Percentiles rank a stretch among this genome's conserved stretches.
Evolutionary conservation across 2,329 filamentous ascomycete species (phyloP).

Genomic region (Xylariales sp.): DNA sequence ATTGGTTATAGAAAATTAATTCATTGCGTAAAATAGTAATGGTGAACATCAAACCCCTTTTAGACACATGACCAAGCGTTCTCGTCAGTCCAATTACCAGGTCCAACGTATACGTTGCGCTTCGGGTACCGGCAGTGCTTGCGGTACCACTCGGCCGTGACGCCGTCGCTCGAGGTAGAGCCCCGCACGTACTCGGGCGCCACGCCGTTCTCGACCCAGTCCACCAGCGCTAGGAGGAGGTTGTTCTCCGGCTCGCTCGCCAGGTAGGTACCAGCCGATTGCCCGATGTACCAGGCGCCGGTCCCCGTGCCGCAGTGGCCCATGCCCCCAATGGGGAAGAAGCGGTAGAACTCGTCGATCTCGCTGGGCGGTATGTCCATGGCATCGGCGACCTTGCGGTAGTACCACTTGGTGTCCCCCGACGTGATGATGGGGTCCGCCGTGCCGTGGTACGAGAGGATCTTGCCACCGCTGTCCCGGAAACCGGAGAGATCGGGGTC

Average conservation of each 20-base stretch:
- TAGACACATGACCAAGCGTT: background rate
- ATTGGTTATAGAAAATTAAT: too few species aligned
- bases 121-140: constrained; percentile 13
- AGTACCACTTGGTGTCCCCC: constrained; percentile 40
- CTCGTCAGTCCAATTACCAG: constrained; percentile 2
- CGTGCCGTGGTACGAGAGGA: constrained; percentile 40
- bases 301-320: constrained; percentile 43
- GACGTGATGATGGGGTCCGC: constrained; percentile 38
- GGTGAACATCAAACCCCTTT: too few species aligned
- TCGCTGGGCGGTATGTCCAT: constrained; percentile 28
- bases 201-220: constrained; percentile 39
- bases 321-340: constrained; percentile 49
- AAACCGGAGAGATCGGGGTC: constrained; percentile 31
- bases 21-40: too few species aligned
- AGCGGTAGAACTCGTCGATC: constrained; percentile 42
- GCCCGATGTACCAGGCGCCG: constrained; percentile 29
- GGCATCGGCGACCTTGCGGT: constrained; percentile 37
- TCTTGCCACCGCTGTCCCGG: constrained; percentile 33
- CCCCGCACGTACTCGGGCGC: constrained; percentile 29
- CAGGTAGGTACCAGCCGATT: constrained; percentile 12
- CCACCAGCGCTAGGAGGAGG: constrained; percentile 38
- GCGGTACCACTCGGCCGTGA: constrained; percentile 10
- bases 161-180: constrained; percentile 13
- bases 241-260: constrained; percentile 33
- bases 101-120: constrained; percentile 12